Percentiles rank a stretch among this genome's conserved stretches.
phyloP scores from a whole-genome alignment of 2,329 filamentous ascomycete genomes.

The Nemania sp. region DNA sequence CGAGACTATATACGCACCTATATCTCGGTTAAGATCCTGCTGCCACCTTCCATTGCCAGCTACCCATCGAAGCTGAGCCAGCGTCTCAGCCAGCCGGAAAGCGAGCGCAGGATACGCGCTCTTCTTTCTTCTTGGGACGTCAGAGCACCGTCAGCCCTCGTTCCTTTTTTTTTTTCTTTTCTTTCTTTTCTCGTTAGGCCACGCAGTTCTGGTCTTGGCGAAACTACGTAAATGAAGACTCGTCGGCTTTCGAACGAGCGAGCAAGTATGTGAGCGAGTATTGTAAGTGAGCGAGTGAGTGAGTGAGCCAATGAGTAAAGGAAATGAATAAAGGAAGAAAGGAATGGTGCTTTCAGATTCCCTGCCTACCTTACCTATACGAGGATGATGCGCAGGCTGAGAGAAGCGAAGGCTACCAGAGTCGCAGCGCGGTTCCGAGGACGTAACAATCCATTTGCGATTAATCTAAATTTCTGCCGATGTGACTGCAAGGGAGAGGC shows the following conservation, averaged over 20 bases:
- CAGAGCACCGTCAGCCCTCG: slow-evolving; percentile 16
- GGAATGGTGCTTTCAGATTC: not conserved
- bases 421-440: slow-evolving; percentile 24
- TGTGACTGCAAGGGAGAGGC: slow-evolving; percentile 18
- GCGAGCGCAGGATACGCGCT: slow-evolving; percentile 14
- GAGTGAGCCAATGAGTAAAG: no score
- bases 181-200: not conserved
- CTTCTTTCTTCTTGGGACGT: not conserved
- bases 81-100: slow-evolving; percentile 16
- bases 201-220: slow-evolving; percentile 23
- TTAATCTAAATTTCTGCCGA: slow-evolving; percentile 35
- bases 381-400: slow-evolving; percentile 8
- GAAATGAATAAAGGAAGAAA: slow-evolving; percentile 22
- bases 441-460: slow-evolving; percentile 40
- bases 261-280: no score
- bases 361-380: no score
- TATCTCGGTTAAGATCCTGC: slow-evolving; percentile 21
- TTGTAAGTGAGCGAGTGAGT: no score
- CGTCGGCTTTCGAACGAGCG: slow-evolving; percentile 24
- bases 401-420: slow-evolving; percentile 18
- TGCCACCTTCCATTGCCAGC: slow-evolving; percentile 20
- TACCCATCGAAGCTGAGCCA: slow-evolving; percentile 1
- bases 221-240: slow-evolving; percentile 29
- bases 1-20: slow-evolving; percentile 9
- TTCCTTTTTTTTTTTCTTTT: no score